phyloP scores from a whole-genome alignment of 2,329 filamentous ascomycete species.

The Grosmannia clavigera region DNA sequence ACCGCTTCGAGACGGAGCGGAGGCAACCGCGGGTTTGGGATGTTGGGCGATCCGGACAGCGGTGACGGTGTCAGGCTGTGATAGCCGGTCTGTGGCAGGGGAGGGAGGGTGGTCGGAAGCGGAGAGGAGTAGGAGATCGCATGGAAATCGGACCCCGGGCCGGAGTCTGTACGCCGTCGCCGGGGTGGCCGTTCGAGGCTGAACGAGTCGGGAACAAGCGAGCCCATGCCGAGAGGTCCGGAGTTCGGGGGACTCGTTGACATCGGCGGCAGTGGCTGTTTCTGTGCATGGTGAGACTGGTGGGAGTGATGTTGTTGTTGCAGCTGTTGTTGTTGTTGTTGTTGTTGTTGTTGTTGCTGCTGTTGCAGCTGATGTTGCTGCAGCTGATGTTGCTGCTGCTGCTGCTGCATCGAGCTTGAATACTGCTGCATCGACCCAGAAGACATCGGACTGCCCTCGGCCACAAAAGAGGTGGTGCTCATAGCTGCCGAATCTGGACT shows the following conservation, averaged over 20 bases:
- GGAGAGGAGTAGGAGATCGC: background rate
- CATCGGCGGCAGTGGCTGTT: conserved; percentile 5
- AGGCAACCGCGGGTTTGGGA: conserved; percentile 6
- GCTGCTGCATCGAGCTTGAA: conserved; percentile 3
- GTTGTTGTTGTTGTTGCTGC: background rate
- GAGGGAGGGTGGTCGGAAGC: conserved; percentile 3
- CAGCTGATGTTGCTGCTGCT: background rate
- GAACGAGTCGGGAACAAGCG: conserved; percentile 14
- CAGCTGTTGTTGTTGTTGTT: background rate
- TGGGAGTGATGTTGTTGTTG: background rate
- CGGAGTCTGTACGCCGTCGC: conserved; percentile 10
- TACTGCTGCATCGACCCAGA: conserved; percentile 2
- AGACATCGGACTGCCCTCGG: conserved; percentile 23
- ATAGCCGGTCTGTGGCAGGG: background rate
- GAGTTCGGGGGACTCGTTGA: background rate
- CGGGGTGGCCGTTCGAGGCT: conserved; percentile 8
- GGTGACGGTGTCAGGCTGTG: conserved; percentile 9
- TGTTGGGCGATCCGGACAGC: conserved; percentile 7
- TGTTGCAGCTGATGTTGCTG: background rate
- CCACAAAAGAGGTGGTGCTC: conserved; percentile 22
- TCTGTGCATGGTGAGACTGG: background rate
- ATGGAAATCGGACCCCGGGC: conserved; percentile 4
- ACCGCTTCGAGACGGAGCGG: conserved; percentile 10
- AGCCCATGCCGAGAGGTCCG: conserved; percentile 13
- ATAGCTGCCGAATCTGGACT: conserved; percentile 30